A percentile compares a stretch with the other conserved stretches of the same genome.
These are phyloP conservation scores for Fusarium abutilonis DNA, from an alignment of 2,329 filamentous ascomycete genomes.

Conservation along the genomic window DNA sequence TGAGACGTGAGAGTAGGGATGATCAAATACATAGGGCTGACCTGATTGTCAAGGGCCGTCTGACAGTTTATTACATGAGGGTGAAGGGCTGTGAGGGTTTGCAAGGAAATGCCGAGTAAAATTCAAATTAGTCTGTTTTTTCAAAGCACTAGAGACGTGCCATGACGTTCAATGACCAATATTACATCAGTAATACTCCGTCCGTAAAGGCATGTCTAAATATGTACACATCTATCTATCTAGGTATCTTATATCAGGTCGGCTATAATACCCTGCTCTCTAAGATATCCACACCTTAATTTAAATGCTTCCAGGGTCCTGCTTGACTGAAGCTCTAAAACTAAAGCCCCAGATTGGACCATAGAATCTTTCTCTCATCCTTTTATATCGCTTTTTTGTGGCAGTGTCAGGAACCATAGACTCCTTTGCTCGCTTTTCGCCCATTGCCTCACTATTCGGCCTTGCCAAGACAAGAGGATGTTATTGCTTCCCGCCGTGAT, in stretches of 20 bases:
- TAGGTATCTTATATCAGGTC: background rate
- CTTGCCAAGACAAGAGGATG: conserved; percentile 21
- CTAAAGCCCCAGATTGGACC: background rate
- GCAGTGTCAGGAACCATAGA: conserved; percentile 2
- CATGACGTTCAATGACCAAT: no score
- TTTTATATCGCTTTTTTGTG: background rate
- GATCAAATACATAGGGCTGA: conserved; percentile 18
- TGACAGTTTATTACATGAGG: background rate
- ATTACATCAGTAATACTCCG: no score
- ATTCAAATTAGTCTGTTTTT: no score
- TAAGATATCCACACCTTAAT: conserved; percentile 21
- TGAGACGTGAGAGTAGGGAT: conserved; percentile 9
- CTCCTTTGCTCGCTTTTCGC: conserved; percentile 1
- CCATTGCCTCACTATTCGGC: conserved; percentile 11
- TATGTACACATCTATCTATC: background rate
- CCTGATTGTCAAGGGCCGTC: background rate
- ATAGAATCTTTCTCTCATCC: background rate
- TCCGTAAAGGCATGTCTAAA: no score
- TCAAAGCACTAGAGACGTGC: no score
- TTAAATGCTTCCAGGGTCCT: conserved; percentile 7
- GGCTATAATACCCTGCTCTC: background rate
- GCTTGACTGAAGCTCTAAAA: background rate
- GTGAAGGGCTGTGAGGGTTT: background rate
- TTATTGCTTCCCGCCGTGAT: conserved; percentile 10
- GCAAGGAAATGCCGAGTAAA: background rate